Conservation (phyloP, 441 rosid genomes). For the Brassica balearica region DNA sequence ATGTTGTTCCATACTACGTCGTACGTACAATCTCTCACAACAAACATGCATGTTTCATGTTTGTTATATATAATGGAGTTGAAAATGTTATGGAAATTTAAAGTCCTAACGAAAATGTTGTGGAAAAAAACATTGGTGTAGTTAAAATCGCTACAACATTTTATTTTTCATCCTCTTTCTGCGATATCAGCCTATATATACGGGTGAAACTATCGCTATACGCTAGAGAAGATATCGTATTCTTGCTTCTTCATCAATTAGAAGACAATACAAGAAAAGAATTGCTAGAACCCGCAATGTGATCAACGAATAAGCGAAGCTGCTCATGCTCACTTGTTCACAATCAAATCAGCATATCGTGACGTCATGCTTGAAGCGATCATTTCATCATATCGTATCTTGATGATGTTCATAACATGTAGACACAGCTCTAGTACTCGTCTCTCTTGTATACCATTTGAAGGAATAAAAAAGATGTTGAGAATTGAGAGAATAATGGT, state of each 20-base stretch:
- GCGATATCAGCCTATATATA: not conserved
- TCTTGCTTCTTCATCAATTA: not conserved
- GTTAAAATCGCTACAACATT: not conserved
- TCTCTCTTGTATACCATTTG: not conserved
- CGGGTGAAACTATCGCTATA: not conserved
- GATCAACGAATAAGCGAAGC: not conserved
- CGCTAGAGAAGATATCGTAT: not conserved
- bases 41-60: not conserved
- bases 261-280: not conserved
- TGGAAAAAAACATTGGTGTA: not conserved
- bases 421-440: not conserved
- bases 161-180: not conserved
- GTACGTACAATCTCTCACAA: not conserved
- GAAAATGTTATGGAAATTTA: not conserved
- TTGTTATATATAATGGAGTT: not conserved
- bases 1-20: no score
- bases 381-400: not conserved
- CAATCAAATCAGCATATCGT: not conserved
- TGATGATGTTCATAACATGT: not conserved
- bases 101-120: conserved; percentile 1
- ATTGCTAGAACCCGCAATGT: not conserved
- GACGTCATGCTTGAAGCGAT: not conserved
- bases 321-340: conserved; percentile 8
- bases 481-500: not conserved
- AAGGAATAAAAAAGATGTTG: not conserved